Evolutionary conservation across 169 alveolate species (phyloP), one percentile per base, ranked within the genome.

Genomic region (Cryptosporidium meleagridis): DNA sequence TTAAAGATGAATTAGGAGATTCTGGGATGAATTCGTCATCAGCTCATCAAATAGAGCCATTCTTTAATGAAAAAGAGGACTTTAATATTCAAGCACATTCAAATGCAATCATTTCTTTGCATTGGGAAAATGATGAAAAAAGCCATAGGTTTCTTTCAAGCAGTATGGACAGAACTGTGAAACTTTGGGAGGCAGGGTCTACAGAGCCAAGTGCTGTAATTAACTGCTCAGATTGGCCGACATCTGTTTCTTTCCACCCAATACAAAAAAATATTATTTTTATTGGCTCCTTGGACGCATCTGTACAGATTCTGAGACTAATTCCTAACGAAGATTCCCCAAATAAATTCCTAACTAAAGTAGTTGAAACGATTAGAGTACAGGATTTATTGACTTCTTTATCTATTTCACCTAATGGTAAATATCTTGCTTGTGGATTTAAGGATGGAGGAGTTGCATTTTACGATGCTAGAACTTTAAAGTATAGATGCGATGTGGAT

Each of bases 91-190:
- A 65, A 29, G 89, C 80, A 44, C 89, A 80, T 48, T 39, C 68
- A 2, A 80, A 80, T 37, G 89, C 89, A 39, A 80, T 80, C 23
- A 80, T 80, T 2, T 80, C 89, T 12, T 33, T 80, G 35, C 89
- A 80, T 18, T 80, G 89, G 89, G 89, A 80, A 6, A 61, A 39
- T 80, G 80, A 62, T 62, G 69, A 61, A 29, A 1, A 29, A 39
- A 62, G 80, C 55, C 89, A 62, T 31, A 14, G 89, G 41, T 80
- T 62, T 26, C 62, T 80, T 18, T 62, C 89, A 16, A 80, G 80
- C n/a, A 80, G 89, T 29, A 80, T 80, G 89, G 89, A 80, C 41
- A 61, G 89, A 61, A 80, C 89, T 9, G 89, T 80, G 31, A 80
- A 80, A 51, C 62, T 80, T 6, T 80, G 89, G 89, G 75, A 80